Percentiles rank a stretch among this genome's conserved stretches.
phyloP scores from a whole-genome alignment of 208 protist species.

The Leishmania tropica region DNA sequence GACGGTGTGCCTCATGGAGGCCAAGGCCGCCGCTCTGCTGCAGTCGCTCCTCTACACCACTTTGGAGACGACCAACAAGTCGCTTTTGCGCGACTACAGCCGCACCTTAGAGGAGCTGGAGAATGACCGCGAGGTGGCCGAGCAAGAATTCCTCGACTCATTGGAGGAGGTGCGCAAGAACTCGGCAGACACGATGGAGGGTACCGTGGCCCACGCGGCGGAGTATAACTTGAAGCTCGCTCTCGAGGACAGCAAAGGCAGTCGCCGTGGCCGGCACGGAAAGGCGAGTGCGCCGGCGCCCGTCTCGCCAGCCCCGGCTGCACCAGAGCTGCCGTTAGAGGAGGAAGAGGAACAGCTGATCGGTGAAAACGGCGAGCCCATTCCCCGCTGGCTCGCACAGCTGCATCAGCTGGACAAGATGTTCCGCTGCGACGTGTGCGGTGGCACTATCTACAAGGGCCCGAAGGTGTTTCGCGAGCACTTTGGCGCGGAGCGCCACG shows the following conservation, averaged over 20 bases:
- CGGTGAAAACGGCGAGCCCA: slow-evolving; percentile 77
- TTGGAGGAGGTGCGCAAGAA: slow-evolving; percentile 53
- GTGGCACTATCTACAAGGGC: slow-evolving; percentile 85
- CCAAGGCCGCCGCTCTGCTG: slow-evolving; percentile 63
- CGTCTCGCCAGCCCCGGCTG: background rate
- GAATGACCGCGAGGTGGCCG: slow-evolving; percentile 49
- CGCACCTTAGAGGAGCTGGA: slow-evolving; percentile 86
- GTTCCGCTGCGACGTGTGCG: slow-evolving; percentile 86
- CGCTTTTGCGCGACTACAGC: slow-evolving; percentile 76
- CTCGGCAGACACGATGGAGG: slow-evolving; percentile 66
- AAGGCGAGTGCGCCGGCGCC: background rate
- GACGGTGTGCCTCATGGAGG: slow-evolving; percentile 61
- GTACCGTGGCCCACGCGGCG: slow-evolving; percentile 69
- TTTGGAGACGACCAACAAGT: slow-evolving; percentile 67
- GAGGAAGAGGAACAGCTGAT: slow-evolving; percentile 53
- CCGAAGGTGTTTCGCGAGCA: slow-evolving; percentile 88
- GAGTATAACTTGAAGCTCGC: slow-evolving; percentile 56
- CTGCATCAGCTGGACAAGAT: slow-evolving; percentile 86
- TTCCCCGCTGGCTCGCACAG: slow-evolving; percentile 80
- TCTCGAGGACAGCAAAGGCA: slow-evolving; percentile 14
- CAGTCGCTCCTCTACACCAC: slow-evolving; percentile 71
- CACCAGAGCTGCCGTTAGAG: slow-evolving; percentile 8
- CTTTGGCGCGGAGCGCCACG: slow-evolving; percentile 83
- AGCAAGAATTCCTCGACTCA: slow-evolving; percentile 74
- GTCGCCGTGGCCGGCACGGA: background rate